These are phyloP conservation scores for Aspergillus saccharolyticus DNA, from an alignment of 495 filamentous ascomycete species.

Conservation along the genomic window DNA sequence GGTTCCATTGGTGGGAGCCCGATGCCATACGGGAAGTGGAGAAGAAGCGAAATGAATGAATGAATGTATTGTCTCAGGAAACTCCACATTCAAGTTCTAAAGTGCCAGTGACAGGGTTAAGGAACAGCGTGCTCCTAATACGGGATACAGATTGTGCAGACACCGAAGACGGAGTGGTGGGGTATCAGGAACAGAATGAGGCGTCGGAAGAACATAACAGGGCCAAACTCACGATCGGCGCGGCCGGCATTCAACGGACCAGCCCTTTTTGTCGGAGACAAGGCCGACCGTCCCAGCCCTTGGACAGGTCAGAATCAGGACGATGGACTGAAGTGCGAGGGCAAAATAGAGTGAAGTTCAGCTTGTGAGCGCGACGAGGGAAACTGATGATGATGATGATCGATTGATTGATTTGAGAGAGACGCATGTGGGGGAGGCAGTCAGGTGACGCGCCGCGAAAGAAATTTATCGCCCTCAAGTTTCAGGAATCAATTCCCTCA, in stretches of 20 bases:
- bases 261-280: constrained; percentile 9
- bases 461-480: constrained; percentile 12
- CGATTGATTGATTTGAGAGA: neutral
- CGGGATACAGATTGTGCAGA: neutral
- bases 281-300: constrained; percentile 4
- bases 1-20: neutral
- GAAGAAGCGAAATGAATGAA: neutral
- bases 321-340: neutral
- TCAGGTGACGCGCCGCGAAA: constrained; percentile 31
- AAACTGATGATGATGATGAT: neutral
- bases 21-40: neutral
- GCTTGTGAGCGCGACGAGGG: neutral
- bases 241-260: constrained; percentile 25
- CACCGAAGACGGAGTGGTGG: constrained; percentile 11
- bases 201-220: constrained; percentile 6
- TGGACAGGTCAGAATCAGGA: constrained; percentile 2
- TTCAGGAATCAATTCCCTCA: constrained; percentile 1
- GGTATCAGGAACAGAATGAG: constrained; percentile 15
- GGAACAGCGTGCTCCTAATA: constrained; percentile 1
- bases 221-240: constrained; percentile 40
- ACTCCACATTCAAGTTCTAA: no score
- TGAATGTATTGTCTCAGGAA: neutral
- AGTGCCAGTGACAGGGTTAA: no score
- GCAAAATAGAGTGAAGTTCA: constrained; percentile 2
- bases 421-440: constrained; percentile 28